Base-by-base conservation (phyloP, 2,329 filamentous ascomycete species). In the Dothideomycetes sp. region DNA sequence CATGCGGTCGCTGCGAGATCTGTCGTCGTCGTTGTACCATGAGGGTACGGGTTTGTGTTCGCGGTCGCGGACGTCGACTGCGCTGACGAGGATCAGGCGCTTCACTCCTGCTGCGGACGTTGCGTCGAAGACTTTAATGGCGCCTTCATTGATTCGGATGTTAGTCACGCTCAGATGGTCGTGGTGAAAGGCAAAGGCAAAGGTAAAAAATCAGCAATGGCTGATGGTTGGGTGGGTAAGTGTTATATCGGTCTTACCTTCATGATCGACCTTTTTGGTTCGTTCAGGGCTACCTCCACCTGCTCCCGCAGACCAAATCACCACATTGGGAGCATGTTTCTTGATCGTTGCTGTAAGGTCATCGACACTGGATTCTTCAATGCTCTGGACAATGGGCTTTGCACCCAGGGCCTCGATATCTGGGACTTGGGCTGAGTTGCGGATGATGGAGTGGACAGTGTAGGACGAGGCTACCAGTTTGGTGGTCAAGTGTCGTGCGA, bases 71-170 rank as follows among this genome's bases (percentile, higher is more conserved):
- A 73, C 72, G 44, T 67, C 67, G 9, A 74, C 57, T 48, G 80
- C 79, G 0, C 77, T 81, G 38, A 84, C 64, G 50, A 82, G 69
- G 34, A 84, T 66, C 60, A 82, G 82, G 45, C 75, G 73, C 3
- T 63, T 74, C 46, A 82, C 64, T 0, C 74, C 69, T 0, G 69
- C 67, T 6, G 68, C 57, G 15, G 73, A 69, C 1, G 76, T 69
- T 4, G 78, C 76, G 35, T 70, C 68, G 61, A 81, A 73, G 54
- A 78, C 76, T 54, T 75, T 66, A 30, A 71, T 70, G 8, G 77
- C 78, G 3, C 78, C 79, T 29, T 18, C 11, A 25, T n/a, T n/a
- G n/a, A n/a, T n/a, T n/a, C n/a, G n/a, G n/a, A n/a, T n/a, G 5
- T 12, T 16, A 4, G 4, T 31, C 13, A 5, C 10, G 20, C 31